Evolutionary conservation across 306 rosid genomes (phyloP).

Genomic region (Abrus precatorius): DNA sequence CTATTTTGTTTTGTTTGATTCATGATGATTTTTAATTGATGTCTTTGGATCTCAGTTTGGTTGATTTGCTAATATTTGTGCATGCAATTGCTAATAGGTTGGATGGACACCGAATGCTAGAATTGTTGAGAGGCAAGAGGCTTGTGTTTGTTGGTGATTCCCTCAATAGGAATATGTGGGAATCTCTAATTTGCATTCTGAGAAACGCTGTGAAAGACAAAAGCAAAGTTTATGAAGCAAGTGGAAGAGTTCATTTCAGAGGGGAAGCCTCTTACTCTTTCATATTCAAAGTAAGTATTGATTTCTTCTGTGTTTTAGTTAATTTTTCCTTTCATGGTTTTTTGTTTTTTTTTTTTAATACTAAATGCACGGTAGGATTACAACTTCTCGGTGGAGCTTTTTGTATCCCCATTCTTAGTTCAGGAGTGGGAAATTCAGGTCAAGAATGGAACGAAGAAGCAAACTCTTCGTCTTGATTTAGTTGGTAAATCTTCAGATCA

Average conservation of each 20-base stretch:
- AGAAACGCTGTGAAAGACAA: constrained; percentile 77
- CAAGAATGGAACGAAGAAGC: constrained; percentile 76
- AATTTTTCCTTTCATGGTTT: constrained; percentile 18
- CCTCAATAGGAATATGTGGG: constrained; percentile 97
- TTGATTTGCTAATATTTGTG: too few species aligned
- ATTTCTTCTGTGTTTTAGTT: not conserved
- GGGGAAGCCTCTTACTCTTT: constrained; percentile 91
- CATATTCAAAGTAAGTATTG: constrained; percentile 70
- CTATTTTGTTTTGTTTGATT: not conserved
- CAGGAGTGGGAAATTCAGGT: constrained; percentile 82
- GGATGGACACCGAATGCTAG: constrained; percentile 74
- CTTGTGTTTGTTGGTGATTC: constrained; percentile 94
- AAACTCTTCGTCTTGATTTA: constrained; percentile 91
- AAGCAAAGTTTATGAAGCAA: constrained; percentile 74
- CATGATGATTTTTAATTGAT: not conserved
- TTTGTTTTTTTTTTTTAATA: not conserved
- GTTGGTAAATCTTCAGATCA: constrained; percentile 75
- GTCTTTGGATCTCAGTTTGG: not conserved
- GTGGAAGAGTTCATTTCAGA: constrained; percentile 75
- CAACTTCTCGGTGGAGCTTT: constrained; percentile 80
- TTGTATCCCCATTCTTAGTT: constrained; percentile 89
- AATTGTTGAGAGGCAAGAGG: constrained; percentile 80
- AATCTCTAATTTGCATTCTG: constrained; percentile 87
- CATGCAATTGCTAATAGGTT: constrained; percentile 49
- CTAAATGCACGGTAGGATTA: constrained; percentile 66